A percentile compares a stretch with the other conserved stretches of the same genome.
Evolutionary conservation across 768 basidiomycete species (phyloP).

Genomic region (Tulasnella sp.): DNA sequence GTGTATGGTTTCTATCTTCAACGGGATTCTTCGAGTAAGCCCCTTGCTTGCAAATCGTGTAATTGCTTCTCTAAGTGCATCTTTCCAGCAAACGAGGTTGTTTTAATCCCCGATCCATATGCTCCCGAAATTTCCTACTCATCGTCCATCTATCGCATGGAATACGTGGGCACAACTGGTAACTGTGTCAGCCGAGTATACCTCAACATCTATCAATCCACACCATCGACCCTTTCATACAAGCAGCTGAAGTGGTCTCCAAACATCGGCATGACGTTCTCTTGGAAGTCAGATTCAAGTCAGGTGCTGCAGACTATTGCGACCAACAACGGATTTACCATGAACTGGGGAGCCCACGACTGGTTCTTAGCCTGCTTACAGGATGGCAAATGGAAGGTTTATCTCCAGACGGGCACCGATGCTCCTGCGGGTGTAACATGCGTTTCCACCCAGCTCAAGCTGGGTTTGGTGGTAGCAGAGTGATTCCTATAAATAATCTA

Average conservation of each 20-base stretch:
- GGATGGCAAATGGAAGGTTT: conserved; percentile 3
- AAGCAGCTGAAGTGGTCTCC: neutral
- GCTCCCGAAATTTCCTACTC: neutral
- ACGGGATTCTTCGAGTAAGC: conserved; percentile 5
- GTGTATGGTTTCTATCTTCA: conserved; percentile 13
- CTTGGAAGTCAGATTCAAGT: neutral
- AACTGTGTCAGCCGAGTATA: neutral
- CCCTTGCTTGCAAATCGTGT: neutral
- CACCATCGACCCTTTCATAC: neutral
- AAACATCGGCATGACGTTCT: neutral
- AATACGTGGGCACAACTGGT: neutral
- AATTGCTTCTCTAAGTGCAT: neutral
- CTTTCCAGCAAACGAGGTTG: neutral
- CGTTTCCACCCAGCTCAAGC: neutral
- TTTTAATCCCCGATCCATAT: neutral
- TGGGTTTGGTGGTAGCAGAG: neutral
- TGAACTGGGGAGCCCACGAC: neutral
- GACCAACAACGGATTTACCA: neutral
- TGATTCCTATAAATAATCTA: neutral
- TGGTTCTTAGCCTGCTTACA: neutral
- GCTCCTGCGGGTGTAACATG: neutral
- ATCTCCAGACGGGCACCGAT: neutral
- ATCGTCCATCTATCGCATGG: neutral
- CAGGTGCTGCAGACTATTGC: neutral
- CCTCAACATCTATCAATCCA: neutral